A percentile compares a stretch with the other conserved stretches of the same genome.
phyloP scores from a whole-genome alignment of 2,329 filamentous ascomycete genomes.

The Trichoderma cornu-damae region DNA sequence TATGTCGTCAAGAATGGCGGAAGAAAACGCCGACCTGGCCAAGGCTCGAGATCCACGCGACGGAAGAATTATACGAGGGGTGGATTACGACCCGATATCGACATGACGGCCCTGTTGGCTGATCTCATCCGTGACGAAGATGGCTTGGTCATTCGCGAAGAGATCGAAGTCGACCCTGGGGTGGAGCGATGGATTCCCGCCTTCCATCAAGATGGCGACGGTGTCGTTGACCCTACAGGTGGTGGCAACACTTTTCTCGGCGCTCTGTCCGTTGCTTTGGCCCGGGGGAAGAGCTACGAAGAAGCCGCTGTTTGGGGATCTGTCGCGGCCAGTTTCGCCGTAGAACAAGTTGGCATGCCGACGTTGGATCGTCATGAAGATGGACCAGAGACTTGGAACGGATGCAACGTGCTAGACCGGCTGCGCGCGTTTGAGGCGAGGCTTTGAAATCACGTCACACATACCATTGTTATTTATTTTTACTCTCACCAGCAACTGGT shows the following conservation, averaged over 20 bases:
- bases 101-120: constrained; percentile 59
- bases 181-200: constrained; percentile 73
- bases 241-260: constrained; percentile 86
- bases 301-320: constrained; percentile 74
- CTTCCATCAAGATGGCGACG: constrained; percentile 52
- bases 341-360: constrained; percentile 89
- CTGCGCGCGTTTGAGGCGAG: constrained; percentile 46
- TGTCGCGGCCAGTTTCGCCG: constrained; percentile 83
- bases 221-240: constrained; percentile 86
- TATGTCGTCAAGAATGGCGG: constrained; percentile 57
- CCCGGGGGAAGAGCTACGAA: constrained; percentile 54
- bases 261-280: constrained; percentile 54
- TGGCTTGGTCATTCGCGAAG: constrained; percentile 50
- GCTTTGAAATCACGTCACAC: constrained; percentile 27
- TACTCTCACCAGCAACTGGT: constrained; percentile 1
- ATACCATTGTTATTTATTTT: constrained; percentile 4
- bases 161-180: constrained; percentile 58
- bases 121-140: constrained; percentile 51
- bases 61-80: constrained; percentile 44
- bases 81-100: constrained; percentile 53
- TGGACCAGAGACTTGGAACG: constrained; percentile 58
- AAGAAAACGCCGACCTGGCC: constrained; percentile 38
- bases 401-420: constrained; percentile 47
- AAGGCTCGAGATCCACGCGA: constrained; percentile 28
- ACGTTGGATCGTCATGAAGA: constrained; percentile 41